Conservation (phyloP, 2,329 filamentous ascomycete species). For the Pezizomycotina sp. region DNA sequence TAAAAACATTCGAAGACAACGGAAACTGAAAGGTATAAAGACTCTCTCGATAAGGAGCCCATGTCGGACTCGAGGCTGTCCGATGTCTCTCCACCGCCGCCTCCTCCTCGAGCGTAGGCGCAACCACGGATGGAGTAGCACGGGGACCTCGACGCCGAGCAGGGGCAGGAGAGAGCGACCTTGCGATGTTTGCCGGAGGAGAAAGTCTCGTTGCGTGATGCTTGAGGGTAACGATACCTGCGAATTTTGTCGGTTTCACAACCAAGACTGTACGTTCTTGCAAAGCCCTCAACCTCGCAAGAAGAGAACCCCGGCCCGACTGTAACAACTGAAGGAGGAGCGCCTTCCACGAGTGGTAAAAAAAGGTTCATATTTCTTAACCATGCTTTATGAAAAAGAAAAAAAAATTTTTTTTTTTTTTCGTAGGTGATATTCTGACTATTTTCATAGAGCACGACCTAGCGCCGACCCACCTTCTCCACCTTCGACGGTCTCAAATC, state of each 20-base stretch:
- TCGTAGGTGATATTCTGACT: not conserved
- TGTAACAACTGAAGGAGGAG: too few species aligned
- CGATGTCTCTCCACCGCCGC: too few species aligned
- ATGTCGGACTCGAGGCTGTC: too few species aligned
- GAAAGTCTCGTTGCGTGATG: slow-evolving; percentile 60
- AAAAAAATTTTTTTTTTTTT: slow-evolving; percentile 2
- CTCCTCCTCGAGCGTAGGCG: slow-evolving; percentile 1
- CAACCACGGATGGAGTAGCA: slow-evolving; percentile 3
- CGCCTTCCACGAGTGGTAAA: too few species aligned
- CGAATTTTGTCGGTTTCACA: slow-evolving; percentile 60
- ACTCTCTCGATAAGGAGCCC: too few species aligned
- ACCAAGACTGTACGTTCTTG: slow-evolving; percentile 61
- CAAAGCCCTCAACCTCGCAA: slow-evolving; percentile 64
- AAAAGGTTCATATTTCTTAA: too few species aligned
- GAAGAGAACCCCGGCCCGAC: slow-evolving; percentile 56
- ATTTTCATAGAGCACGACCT: not conserved
- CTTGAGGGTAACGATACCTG: slow-evolving; percentile 59
- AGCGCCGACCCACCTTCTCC: not conserved
- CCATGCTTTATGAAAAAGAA: too few species aligned
- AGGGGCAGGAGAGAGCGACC: slow-evolving; percentile 36
- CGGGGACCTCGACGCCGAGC: slow-evolving; percentile 24
- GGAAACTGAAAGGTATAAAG: too few species aligned
- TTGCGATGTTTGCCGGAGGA: slow-evolving; percentile 58
- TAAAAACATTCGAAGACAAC: too few species aligned
- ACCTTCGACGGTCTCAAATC: not conserved